Evolutionary conservation across 1,139 yeast genomes (phyloP).

Genomic region (Scheffersomyces insectosa): DNA sequence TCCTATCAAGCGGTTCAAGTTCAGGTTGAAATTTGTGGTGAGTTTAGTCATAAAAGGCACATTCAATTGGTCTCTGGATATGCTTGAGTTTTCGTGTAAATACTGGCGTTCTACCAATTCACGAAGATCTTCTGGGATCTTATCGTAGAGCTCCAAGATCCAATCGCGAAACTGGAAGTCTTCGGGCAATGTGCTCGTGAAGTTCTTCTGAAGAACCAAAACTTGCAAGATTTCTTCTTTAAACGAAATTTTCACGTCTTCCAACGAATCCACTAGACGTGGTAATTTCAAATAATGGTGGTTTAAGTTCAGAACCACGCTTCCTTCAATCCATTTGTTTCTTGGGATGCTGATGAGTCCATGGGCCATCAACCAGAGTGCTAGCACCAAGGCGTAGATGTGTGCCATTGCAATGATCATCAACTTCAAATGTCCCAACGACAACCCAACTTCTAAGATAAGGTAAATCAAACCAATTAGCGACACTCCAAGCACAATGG

Average conservation of each 20-base stretch:
- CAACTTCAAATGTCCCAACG: conserved; percentile 58
- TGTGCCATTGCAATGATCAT: conserved; percentile 77
- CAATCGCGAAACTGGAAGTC: conserved; percentile 41
- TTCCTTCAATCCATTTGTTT: conserved; percentile 53
- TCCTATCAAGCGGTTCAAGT: conserved; percentile 41
- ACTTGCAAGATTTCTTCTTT: conserved; percentile 68
- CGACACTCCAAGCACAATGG: conserved; percentile 55
- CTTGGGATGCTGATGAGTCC: conserved; percentile 73
- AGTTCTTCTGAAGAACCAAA: conserved; percentile 42
- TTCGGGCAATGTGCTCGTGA: conserved; percentile 30
- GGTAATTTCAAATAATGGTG: conserved; percentile 58
- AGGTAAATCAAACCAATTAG: conserved; percentile 60
- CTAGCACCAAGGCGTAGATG: conserved; percentile 73
- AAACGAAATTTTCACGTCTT: conserved; percentile 63
- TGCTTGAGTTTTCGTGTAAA: conserved; percentile 20
- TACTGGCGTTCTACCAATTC: conserved; percentile 38
- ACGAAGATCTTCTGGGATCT: conserved; percentile 38
- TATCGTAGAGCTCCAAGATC: conserved; percentile 34
- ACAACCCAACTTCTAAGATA: conserved; percentile 60
- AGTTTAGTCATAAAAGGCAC: conserved; percentile 34
- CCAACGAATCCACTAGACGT: conserved; percentile 56
- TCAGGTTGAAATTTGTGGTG: conserved; percentile 38
- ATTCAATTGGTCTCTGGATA: conserved; percentile 40
- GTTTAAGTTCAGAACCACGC: conserved; percentile 37
- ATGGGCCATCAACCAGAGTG: conserved; percentile 85